Evolutionary conservation across 73 alveolate species (phyloP), one percentile per base, ranked within the genome.

Genomic region (Tetrahymena malaccensis): DNA sequence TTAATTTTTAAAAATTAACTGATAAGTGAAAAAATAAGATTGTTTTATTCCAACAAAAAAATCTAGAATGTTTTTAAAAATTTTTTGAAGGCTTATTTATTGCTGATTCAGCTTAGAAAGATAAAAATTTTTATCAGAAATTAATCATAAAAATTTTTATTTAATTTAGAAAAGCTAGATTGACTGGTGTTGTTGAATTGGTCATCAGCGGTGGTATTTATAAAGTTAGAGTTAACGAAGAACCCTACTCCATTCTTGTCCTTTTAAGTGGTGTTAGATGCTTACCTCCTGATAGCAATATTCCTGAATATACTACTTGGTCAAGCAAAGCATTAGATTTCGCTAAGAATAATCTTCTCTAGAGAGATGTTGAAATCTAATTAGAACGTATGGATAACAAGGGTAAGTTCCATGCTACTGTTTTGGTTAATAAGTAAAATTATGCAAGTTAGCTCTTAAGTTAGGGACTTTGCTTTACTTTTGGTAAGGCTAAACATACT

Each of bases 341-440:
- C 95, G 99, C 99, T 10, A 98, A 98, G 43, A 97, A 97, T 25
- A 85, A 85, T 85, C 96, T 98, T 10, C 98, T 97, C 94, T 97
- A 98, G 94, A 98, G 98, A 96, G 99, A 98, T 96, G 99, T 97
- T 50, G 94, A 85, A 33, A 96, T 98, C 94, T 98, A 98, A 93
- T 96, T 98, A 35, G 96, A 97, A 34, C 97, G 96, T 93, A 97
- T 98, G 35, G 99, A 98, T 94, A 98, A 96, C 97, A 96, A 97
- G 31, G 99, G 99, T 15, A 96, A 97, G 83, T 98, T 98, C 98
- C 98, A 98, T 85, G 99, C 99, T 17, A 96, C 97, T 50, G 96
- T 98, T 12, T 85, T 98, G 43, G 97, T 96, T 13, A 96, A 96
- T 56, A 97, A 97, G 55, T 57, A 97, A 94, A 97, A 98, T 93